Conservation (phyloP, 495 filamentous ascomycete genomes). For the Tetracladium marchalianum region DNA sequence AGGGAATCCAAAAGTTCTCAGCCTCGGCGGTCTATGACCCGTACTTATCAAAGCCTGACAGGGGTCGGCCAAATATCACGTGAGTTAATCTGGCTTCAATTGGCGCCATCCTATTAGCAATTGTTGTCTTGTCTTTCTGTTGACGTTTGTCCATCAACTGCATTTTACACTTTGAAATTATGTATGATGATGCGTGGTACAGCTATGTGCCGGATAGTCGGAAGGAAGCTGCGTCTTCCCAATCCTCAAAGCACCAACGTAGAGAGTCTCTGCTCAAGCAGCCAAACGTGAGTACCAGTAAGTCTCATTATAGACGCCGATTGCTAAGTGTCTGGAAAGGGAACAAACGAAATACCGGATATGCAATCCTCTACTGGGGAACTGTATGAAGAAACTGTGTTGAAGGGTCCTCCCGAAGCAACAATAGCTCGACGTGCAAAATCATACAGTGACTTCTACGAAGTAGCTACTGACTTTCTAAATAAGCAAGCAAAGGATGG, state of each 20-base stretch:
- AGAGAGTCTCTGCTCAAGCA: constrained; percentile 57
- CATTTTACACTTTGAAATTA: constrained; percentile 18
- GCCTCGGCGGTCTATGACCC: too few species aligned
- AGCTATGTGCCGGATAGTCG: constrained; percentile 48
- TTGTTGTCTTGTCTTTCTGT: too few species aligned
- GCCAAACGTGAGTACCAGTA: constrained; percentile 46
- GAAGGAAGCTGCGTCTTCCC: constrained; percentile 27
- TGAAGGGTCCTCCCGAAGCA: constrained; percentile 48
- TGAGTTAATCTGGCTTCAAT: too few species aligned
- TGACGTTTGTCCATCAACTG: background rate
- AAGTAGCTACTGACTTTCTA: constrained; percentile 47
- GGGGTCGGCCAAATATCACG: too few species aligned
- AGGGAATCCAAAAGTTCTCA: too few species aligned
- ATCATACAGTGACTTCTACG: constrained; percentile 67
- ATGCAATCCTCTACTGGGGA: constrained; percentile 30
- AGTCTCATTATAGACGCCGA: constrained; percentile 15
- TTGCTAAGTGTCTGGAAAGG: constrained; percentile 30
- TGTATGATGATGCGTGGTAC: constrained; percentile 74
- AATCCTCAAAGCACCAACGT: constrained; percentile 41
- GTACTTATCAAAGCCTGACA: too few species aligned
- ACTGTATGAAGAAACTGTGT: constrained; percentile 38
- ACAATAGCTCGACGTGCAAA: constrained; percentile 56
- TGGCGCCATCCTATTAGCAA: too few species aligned
- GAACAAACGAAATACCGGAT: constrained; percentile 27
- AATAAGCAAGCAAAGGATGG: constrained; percentile 34